These are phyloP conservation scores for Smallanthus sonchifolius DNA, from an alignment of 129 eudicot species.

Conservation along the genomic window DNA sequence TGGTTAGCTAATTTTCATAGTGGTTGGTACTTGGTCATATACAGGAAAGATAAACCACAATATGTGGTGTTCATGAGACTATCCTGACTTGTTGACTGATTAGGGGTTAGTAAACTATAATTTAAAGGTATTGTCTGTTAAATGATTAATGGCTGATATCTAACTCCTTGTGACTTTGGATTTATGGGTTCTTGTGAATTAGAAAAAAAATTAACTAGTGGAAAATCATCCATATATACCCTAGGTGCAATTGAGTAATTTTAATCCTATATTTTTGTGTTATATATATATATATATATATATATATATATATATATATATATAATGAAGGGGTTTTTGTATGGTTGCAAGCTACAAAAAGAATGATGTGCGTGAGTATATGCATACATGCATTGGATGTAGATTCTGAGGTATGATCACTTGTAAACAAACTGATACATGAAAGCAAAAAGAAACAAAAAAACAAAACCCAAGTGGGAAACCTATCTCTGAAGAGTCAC, in stretches of 20 bases:
- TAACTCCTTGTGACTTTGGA: background rate
- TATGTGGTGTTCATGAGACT: too few species aligned
- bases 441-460: conserved; percentile 22
- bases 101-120: too few species aligned
- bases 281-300: background rate
- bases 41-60: too few species aligned
- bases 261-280: background rate
- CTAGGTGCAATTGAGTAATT: background rate
- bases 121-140: background rate
- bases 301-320: background rate
- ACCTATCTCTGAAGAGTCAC: conserved; percentile 24
- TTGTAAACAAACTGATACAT: conserved; percentile 11
- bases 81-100: too few species aligned
- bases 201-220: background rate
- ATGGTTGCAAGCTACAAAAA: conserved; percentile 23
- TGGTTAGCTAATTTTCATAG: background rate
- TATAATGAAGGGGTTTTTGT: background rate
- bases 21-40: background rate
- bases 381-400: background rate
- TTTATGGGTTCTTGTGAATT: background rate
- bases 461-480: conserved; percentile 27
- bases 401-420: background rate
- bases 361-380: conserved; percentile 14
- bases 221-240: background rate
- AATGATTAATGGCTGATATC: background rate